These are phyloP conservation scores for Phytophthora sp. DNA, from an alignment of 352 stramenopile genomes.

Conservation along the genomic window DNA sequence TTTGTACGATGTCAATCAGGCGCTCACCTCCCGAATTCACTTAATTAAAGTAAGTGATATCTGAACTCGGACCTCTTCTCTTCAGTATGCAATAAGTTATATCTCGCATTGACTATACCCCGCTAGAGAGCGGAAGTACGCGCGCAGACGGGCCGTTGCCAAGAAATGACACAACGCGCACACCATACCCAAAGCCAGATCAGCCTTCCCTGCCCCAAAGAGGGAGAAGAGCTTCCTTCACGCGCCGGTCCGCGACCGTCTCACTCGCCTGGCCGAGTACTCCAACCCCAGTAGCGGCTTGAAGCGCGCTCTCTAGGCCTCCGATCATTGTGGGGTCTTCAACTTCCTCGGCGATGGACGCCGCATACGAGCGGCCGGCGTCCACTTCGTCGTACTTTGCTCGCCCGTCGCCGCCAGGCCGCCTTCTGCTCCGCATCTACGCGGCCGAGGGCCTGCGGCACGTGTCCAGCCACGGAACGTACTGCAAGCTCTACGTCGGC, in stretches of 20 bases:
- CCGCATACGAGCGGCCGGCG: constrained; percentile 35
- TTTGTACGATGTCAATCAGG: too few species aligned
- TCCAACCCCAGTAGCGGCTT: neutral
- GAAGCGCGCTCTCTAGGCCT: neutral
- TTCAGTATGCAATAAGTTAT: constrained; percentile 8
- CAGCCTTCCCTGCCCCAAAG: constrained; percentile 10
- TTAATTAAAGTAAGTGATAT: neutral
- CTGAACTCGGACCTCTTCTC: constrained; percentile 14
- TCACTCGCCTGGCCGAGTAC: constrained; percentile 33
- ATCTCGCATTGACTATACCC: constrained; percentile 12
- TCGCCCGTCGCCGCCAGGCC: constrained; percentile 18
- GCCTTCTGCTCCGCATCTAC: constrained; percentile 73
- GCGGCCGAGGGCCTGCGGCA: constrained; percentile 63
- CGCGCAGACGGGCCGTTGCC: constrained; percentile 20
- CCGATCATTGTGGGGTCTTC: constrained; percentile 23
- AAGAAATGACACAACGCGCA: constrained; percentile 26
- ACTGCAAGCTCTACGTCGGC: constrained; percentile 78
- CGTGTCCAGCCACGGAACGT: constrained; percentile 72
- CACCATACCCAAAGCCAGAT: constrained; percentile 35
- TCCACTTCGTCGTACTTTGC: constrained; percentile 49
- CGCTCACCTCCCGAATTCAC: too few species aligned
- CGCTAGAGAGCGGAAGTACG: constrained; percentile 29
- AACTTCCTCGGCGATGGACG: constrained; percentile 30
- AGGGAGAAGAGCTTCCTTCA: constrained; percentile 13
- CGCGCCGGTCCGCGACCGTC: constrained; percentile 13